phyloP scores from a whole-genome alignment of 2,329 filamentous ascomycete species.

The Cryphonectria naterciae region DNA sequence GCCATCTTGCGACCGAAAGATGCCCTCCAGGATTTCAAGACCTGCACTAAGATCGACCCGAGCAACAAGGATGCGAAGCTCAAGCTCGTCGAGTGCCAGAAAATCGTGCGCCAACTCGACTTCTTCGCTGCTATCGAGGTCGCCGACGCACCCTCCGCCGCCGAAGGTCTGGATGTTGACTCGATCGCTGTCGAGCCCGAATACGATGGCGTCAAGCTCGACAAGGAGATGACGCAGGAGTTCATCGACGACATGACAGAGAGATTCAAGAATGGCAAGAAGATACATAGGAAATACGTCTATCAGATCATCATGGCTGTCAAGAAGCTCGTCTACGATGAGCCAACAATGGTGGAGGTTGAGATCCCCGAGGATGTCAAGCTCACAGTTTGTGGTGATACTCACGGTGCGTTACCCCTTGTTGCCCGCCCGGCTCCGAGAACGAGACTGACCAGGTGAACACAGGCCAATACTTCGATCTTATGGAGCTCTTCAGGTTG shows the following conservation, averaged over 20 bases:
- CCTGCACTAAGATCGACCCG: conserved; percentile 85
- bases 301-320: conserved; percentile 94
- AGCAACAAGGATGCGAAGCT: conserved; percentile 87
- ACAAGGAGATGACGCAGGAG: conserved; percentile 87
- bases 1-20: conserved; percentile 89
- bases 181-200: conserved; percentile 78
- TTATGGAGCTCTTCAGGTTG: conserved; percentile 92
- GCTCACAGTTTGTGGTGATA: conserved; percentile 95
- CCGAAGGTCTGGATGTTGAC: conserved; percentile 87
- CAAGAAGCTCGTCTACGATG: conserved; percentile 86
- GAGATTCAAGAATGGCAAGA: conserved; percentile 94
- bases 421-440: conserved; percentile 12
- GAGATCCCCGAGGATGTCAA: conserved; percentile 76
- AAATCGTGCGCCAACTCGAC: conserved; percentile 87
- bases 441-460: conserved; percentile 31
- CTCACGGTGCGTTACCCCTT: conserved; percentile 70
- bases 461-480: conserved; percentile 93
- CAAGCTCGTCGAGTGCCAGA: conserved; percentile 91
- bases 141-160: conserved; percentile 87
- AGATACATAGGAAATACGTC: conserved; percentile 93
- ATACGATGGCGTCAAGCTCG: conserved; percentile 84
- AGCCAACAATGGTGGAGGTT: conserved; percentile 96
- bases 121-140: conserved; percentile 96
- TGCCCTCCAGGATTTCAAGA: conserved; percentile 88
- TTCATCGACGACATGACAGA: conserved; percentile 98